Conservation (phyloP, 371 early-diverging fungal species). For the Rhizomucor pusillus region DNA sequence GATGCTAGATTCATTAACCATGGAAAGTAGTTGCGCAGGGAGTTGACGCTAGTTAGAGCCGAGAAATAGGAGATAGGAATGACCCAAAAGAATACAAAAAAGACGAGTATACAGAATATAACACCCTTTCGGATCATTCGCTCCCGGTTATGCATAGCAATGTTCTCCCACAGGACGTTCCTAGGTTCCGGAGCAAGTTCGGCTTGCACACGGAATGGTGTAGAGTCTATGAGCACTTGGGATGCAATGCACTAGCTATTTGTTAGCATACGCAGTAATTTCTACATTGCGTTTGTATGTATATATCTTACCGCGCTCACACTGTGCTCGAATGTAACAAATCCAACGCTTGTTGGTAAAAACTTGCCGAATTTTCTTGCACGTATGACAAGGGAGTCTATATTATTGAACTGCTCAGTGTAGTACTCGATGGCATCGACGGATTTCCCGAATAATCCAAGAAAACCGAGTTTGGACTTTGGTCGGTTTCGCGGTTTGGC, state of each 20-base stretch:
- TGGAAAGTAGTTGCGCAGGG: constrained; percentile 44
- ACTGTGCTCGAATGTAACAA: constrained; percentile 78
- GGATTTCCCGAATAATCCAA: constrained; percentile 41
- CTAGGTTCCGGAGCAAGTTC: constrained; percentile 75
- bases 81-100: constrained; percentile 54
- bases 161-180: constrained; percentile 74
- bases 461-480: constrained; percentile 19
- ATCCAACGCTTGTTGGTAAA: constrained; percentile 66
- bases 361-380: constrained; percentile 57
- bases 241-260: constrained; percentile 50
- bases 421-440: constrained; percentile 74
- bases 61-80: constrained; percentile 56
- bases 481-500: constrained; percentile 25
- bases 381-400: constrained; percentile 57
- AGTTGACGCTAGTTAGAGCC: constrained; percentile 50
- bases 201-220: constrained; percentile 70
- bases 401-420: constrained; percentile 56
- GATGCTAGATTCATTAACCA: constrained; percentile 44
- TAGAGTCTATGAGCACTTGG: constrained; percentile 56
- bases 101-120: constrained; percentile 35
- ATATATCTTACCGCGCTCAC: constrained; percentile 52
- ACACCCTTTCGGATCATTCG: constrained; percentile 47
- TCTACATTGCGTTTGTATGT: neutral
- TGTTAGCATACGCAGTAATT: neutral
- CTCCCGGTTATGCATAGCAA: constrained; percentile 57